Evolutionary conservation across 495 filamentous ascomycete species (phyloP), one percentile per base, ranked within the genome.

Genomic region (Penicillium roqueforti): DNA sequence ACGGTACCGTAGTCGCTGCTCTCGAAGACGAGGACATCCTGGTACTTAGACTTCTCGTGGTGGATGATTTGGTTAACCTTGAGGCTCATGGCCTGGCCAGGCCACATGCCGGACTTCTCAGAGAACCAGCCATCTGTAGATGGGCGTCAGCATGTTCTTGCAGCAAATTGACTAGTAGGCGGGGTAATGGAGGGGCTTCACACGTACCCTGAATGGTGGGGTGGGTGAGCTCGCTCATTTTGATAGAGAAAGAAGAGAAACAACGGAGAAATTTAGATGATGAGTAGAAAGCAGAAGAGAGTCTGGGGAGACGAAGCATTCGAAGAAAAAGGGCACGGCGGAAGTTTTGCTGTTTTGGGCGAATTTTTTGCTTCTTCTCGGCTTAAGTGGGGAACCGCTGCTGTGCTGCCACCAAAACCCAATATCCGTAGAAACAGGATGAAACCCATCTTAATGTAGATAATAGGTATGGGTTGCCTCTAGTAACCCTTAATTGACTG

Each of bases 1-100:
- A 97, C 92, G 61, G 84, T 95, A 65, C 93, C 93, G 72, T 97
- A 89, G 83, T 97, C 83, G 79, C 85, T 92, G 65, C 87, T 92
- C 82, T 99, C 86, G 77, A 97, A 97, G 76, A 97, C 88, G 60
- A 99, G 84, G 44, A 98, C 92, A 68, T 97, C 93, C 76, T 99
- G 93, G 77, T 96, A 99, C 80, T 92, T 79, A 80, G 89, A 93
- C 81, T 96, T 96, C 80, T 99, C 95, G 77, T 96, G 92, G 79
- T 97, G 95, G 49, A 99, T 79, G 68, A 97, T 84, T 77, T 96
- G 87, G 73, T 99, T 90, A 70, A 99, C 92, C 78, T 89, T 92
- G 69, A 99, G 85, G 58, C 87, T 96, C 92, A 97, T 97, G 66
- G 93, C 93, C 76, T 97, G 95, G 64, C 93, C 93, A 44, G 93